These are phyloP conservation scores for Talaromyces amestolkiae DNA, from an alignment of 2,329 filamentous ascomycete genomes.

Conservation along the genomic window DNA sequence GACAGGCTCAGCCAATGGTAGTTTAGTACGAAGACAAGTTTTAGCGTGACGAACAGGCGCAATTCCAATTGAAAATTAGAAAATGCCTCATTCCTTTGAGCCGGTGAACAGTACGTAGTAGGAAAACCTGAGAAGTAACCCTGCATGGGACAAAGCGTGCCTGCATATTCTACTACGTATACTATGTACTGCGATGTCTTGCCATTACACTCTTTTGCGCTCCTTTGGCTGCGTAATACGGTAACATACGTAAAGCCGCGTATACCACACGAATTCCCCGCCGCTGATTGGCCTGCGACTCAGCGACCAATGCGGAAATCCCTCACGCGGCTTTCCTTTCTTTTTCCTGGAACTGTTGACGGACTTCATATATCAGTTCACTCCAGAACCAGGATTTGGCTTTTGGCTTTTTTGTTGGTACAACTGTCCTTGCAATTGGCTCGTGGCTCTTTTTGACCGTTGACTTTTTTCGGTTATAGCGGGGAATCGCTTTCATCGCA, in stretches of 20 bases:
- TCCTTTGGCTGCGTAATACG: background rate
- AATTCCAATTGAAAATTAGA: background rate
- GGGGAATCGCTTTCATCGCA: background rate
- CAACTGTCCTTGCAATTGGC: background rate
- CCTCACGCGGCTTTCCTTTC: conserved; percentile 1
- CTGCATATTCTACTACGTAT: background rate
- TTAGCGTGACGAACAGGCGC: too few species aligned
- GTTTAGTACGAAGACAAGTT: too few species aligned
- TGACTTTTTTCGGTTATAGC: background rate
- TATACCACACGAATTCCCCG: background rate
- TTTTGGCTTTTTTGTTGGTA: background rate
- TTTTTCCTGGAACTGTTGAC: background rate
- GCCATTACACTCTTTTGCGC: background rate
- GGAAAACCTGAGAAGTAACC: background rate
- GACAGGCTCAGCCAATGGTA: too few species aligned
- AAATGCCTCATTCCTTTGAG: conserved; percentile 13
- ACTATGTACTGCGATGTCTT: background rate
- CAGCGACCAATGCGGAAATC: conserved; percentile 7
- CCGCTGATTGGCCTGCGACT: background rate
- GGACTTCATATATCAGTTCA: background rate
- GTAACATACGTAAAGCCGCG: background rate
- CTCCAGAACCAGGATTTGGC: background rate
- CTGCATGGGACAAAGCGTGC: conserved; percentile 7
- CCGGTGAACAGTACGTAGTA: background rate
- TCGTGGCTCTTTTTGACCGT: background rate